Conservation (phyloP, 768 basidiomycete species). For the Candolleomyces efflorescens region DNA sequence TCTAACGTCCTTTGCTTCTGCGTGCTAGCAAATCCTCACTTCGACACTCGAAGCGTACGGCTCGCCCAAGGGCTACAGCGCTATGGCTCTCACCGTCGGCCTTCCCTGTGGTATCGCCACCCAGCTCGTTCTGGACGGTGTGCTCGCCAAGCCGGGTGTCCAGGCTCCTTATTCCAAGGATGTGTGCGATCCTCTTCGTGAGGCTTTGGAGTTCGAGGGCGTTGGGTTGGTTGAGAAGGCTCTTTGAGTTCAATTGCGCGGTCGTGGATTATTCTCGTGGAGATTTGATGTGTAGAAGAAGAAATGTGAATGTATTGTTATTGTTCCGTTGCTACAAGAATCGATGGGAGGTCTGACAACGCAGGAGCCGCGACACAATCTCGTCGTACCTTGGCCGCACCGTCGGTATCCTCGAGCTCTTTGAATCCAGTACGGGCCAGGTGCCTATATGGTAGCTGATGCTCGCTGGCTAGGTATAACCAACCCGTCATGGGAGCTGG, state of each 20-base stretch:
- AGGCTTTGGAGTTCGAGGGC: conserved; percentile 67
- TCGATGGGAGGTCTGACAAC: too few species aligned
- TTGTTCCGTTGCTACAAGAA: too few species aligned
- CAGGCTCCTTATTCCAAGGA: conserved; percentile 84
- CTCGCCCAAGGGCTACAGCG: conserved; percentile 59
- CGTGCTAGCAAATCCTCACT: conserved; percentile 80
- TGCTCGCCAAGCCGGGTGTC: conserved; percentile 73
- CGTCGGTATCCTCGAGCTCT: too few species aligned
- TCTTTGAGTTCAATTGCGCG: conserved; percentile 39
- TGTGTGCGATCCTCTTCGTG: conserved; percentile 72
- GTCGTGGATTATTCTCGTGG: too few species aligned
- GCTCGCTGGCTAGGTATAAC: too few species aligned
- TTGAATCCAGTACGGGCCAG: too few species aligned
- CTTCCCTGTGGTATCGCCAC: conserved; percentile 92
- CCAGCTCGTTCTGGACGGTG: conserved; percentile 88
- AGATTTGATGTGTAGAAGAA: too few species aligned
- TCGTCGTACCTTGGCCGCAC: too few species aligned
- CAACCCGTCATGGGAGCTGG: too few species aligned
- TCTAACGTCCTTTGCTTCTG: background rate
- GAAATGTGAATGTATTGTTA: too few species aligned
- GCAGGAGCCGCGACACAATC: too few species aligned
- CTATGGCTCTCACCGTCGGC: conserved; percentile 92
- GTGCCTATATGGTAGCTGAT: too few species aligned
- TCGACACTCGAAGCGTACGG: conserved; percentile 92
- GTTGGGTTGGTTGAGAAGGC: conserved; percentile 68